Evolutionary conservation across 495 filamentous ascomycete genomes (phyloP).

Genomic region (Rhizodiscina lignyota): DNA sequence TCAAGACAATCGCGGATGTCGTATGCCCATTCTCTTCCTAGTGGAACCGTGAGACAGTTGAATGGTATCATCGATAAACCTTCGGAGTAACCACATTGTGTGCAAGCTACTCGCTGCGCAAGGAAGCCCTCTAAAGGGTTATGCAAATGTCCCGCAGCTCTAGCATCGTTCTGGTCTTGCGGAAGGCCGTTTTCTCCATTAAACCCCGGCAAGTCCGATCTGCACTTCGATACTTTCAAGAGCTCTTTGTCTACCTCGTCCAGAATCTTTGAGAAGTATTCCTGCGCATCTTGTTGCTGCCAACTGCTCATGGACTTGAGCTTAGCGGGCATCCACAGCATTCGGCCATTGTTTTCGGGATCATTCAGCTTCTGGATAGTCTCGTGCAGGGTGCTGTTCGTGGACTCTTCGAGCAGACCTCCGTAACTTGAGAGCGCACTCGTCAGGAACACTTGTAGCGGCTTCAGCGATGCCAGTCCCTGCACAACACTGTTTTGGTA

Average conservation of each 20-base stretch:
- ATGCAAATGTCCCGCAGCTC: constrained; percentile 6
- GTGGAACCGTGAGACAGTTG: constrained; percentile 78
- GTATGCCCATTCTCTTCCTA: constrained; percentile 38
- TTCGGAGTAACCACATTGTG: constrained; percentile 69
- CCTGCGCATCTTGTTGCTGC: constrained; percentile 97
- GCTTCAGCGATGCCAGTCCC: constrained; percentile 58
- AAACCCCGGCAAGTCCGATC: no score
- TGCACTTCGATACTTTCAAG: no score
- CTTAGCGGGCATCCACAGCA: constrained; percentile 59
- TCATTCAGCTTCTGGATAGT: constrained; percentile 53
- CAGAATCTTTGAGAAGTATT: constrained; percentile 84
- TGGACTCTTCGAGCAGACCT: constrained; percentile 18
- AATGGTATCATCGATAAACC: constrained; percentile 79
- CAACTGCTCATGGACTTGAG: constrained; percentile 80
- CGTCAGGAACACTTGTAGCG: constrained; percentile 36
- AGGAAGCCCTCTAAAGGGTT: constrained; percentile 78
- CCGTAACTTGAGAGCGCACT: constrained; percentile 26
- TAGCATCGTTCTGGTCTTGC: background rate
- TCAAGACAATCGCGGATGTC: constrained; percentile 64
- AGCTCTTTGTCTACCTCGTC: constrained; percentile 75
- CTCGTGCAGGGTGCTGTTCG: constrained; percentile 39
- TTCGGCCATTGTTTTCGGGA: constrained; percentile 45
- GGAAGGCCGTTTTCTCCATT: no score
- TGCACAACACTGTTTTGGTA: constrained; percentile 90
- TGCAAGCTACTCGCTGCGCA: constrained; percentile 82